phyloP scores from a whole-genome alignment of 2,329 filamentous ascomycete species.

The Trichoderma harzianum region DNA sequence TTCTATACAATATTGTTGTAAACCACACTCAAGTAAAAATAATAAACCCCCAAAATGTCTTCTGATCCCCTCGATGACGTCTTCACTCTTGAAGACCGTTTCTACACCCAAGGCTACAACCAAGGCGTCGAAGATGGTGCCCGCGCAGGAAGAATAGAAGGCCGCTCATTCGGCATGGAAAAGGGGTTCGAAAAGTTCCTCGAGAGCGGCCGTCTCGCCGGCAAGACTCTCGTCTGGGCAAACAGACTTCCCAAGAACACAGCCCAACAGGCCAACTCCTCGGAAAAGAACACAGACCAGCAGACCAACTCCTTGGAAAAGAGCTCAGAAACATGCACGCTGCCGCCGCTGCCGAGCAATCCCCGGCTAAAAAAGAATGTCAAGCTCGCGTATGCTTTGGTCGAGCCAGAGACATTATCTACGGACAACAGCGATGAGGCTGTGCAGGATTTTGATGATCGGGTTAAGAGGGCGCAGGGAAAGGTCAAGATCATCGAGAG shows the following conservation, averaged over 20 bases:
- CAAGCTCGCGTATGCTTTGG: conserved; percentile 68
- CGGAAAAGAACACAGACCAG: conserved; percentile 15
- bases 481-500: conserved; percentile 85
- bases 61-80: conserved; percentile 55
- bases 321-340: conserved; percentile 21
- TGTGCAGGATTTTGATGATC: conserved; percentile 87
- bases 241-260: conserved; percentile 52
- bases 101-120: conserved; percentile 78
- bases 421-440: conserved; percentile 84
- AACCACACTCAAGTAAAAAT: neutral
- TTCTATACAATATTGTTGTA: neutral
- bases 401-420: conserved; percentile 73
- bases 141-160: conserved; percentile 77
- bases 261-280: neutral
- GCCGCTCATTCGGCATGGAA: conserved; percentile 83
- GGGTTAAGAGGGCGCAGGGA: conserved; percentile 75
- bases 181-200: conserved; percentile 92
- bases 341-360: conserved; percentile 52
- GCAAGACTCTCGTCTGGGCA: conserved; percentile 79
- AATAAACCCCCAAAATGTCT: conserved; percentile 21
- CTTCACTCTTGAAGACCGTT: conserved; percentile 61
- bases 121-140: conserved; percentile 74
- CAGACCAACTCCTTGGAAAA: neutral
- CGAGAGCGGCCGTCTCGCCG: conserved; percentile 74
- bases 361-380: conserved; percentile 74